Evolutionary conservation across 768 basidiomycete genomes (phyloP), one percentile per base, ranked within the genome.

Genomic region (Serendipita vermifera): DNA sequence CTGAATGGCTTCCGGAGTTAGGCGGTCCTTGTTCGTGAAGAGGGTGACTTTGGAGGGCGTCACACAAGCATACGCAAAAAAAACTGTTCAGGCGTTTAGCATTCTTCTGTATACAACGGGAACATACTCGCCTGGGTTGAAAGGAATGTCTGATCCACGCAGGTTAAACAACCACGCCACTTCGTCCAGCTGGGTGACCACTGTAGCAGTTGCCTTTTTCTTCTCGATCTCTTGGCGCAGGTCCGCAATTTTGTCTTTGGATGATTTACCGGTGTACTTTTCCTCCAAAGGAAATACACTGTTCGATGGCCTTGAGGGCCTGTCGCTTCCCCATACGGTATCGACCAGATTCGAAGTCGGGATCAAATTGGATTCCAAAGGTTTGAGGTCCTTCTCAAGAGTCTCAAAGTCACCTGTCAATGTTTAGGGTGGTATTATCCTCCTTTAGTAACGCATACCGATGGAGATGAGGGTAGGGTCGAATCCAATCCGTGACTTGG

Each of bases 121-220:
- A 15, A 6, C 7, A 40, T 32, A 33, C 62, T 31, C 59, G 75
- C 81, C 80, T 3, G 83, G 83, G 59, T 96, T 98, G 70, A 77
- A 97, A 32, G 82, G 82, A 63, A 98, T 93, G 66, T 97, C 94
- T 2, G 82, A 78, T 1, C 92, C 93, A 59, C 94, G 82, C 31
- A 99, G 73, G 67, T 97, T 93, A 71, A 90, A 87, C 35, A 92
- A 65, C 91, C 91, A 98, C 0, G 90, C 91, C 48, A 94, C 81
- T 66, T 98, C 94, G 67, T 98, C 94, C 20, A 98, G 77, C 75
- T 85, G 82, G n/a, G 77, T 84, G 3, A 97, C 77, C 1, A 94
- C 82, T 38, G 87, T 67, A 1, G 85, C 90, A 20, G 64, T 62
- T n/a, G 62, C 64, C 38, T 69, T 64, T 62, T 80, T 75, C 60